Evolutionary conservation across 2,329 filamentous ascomycete species (phyloP), one percentile per base, ranked within the genome.

Genomic region (Keithomyces neogunnii): DNA sequence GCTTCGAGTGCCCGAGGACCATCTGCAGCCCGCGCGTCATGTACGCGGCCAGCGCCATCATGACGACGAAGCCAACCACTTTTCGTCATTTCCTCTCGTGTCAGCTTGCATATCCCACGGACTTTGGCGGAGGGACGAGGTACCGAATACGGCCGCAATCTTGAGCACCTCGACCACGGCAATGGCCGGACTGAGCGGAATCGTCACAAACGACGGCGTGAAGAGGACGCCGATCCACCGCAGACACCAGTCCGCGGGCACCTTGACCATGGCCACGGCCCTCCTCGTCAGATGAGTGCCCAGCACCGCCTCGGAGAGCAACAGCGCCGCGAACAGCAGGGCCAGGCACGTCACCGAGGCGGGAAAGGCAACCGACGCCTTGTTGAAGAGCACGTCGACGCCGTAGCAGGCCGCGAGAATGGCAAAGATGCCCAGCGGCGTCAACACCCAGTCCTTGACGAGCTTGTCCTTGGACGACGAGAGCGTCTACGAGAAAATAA

Each of bases 161-260:
- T 81, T 81, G 39, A 72, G 70, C 10, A 82, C 76, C 58, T 84
- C 80, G 0, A 70, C 58, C 2, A 73, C 72, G 26, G 76, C 71
- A 19, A 83, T 78, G 0, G 72, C 56, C 1, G 77, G 73, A 56
- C 78, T 81, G 2, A 84, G 67, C 5, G 80, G 79, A 1, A 84
- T 66, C 31, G 81, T 68, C 6, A 83, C 72, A 64, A 84, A 84
- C 0, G 78, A 75, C 7, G 78, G 80, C 3, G 75, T 79, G 57
- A 83, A 82, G 56, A 80, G 74, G 48, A 82, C 66, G 51, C 75
- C 80, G 57, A 83, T 81, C 70, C 78, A 82, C 43, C 74, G 71
- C 30, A 82, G 66, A 5, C 77, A 73, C 73, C 78, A 83, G 6
- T 75, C 74, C 45, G 76, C 76, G 76, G 81, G 75, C 11, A 82